phyloP scores from a whole-genome alignment of 164 flowering plant genomes.

The Platanus orientalis region DNA sequence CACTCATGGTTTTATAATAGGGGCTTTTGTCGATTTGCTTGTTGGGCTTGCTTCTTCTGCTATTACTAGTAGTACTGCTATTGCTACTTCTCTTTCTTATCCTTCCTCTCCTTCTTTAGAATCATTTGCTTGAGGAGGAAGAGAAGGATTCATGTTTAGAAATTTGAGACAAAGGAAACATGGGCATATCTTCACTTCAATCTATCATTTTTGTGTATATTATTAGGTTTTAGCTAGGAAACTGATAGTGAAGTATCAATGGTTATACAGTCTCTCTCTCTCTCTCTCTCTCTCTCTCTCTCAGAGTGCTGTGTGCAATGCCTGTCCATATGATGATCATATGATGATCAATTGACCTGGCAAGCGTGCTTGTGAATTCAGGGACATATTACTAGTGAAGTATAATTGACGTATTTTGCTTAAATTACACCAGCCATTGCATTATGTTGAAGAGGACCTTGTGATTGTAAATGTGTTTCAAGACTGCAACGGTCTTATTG shows the following conservation, averaged over 20 bases:
- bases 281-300: not conserved
- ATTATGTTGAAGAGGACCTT: not conserved
- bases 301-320: not conserved
- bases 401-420: not conserved
- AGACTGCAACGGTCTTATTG: not conserved
- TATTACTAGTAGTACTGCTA: not conserved
- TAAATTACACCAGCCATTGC: not conserved
- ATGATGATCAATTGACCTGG: too few species aligned
- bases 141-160: not conserved
- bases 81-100: not conserved
- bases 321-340: not conserved
- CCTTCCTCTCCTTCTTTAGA: not conserved
- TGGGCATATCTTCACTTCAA: not conserved
- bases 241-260: not conserved
- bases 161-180: too few species aligned
- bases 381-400: not conserved
- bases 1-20: conserved; percentile 5
- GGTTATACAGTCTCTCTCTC: not conserved
- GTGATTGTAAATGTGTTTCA: not conserved
- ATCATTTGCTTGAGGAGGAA: not conserved
- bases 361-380: not conserved
- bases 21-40: not conserved
- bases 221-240: not conserved
- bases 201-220: not conserved
- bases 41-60: not conserved